These are phyloP conservation scores for Bacidia gigantensis DNA, from an alignment of 495 filamentous ascomycete genomes.

Conservation along the genomic window DNA sequence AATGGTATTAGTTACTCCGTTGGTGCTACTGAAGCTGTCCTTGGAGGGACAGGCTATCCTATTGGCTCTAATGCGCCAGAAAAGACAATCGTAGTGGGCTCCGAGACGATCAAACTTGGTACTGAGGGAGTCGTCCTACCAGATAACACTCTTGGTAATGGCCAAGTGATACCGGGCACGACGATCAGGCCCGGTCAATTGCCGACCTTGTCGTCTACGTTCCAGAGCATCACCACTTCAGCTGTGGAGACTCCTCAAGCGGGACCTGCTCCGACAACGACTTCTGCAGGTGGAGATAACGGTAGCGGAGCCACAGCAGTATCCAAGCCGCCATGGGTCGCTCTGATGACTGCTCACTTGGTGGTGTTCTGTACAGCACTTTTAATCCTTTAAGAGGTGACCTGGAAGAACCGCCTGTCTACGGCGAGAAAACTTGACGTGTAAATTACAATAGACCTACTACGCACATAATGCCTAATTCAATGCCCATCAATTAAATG, in stretches of 20 bases:
- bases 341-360: not conserved
- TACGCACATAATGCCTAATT: no score
- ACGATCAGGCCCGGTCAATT: constrained; percentile 19
- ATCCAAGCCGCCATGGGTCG: constrained; percentile 2
- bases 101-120: constrained; percentile 34
- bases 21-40: constrained; percentile 27
- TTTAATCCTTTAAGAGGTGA: not conserved
- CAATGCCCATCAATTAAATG: no score
- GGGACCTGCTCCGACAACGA: not conserved
- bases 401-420: no score
- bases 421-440: no score
- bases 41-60: constrained; percentile 34
- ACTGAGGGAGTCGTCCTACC: constrained; percentile 28
- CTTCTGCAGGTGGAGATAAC: not conserved
- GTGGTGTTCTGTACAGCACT: not conserved
- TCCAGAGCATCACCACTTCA: not conserved
- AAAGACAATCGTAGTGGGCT: constrained; percentile 27
- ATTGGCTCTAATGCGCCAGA: constrained; percentile 23
- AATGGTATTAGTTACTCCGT: constrained; percentile 26
- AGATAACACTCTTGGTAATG: constrained; percentile 9
- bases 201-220: not conserved
- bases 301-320: not conserved
- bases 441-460: no score
- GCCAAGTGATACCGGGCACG: constrained; percentile 25
- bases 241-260: not conserved